Conservation (phyloP, 2,329 filamentous ascomycete species). For the Clarireedia homoeocarpa region DNA sequence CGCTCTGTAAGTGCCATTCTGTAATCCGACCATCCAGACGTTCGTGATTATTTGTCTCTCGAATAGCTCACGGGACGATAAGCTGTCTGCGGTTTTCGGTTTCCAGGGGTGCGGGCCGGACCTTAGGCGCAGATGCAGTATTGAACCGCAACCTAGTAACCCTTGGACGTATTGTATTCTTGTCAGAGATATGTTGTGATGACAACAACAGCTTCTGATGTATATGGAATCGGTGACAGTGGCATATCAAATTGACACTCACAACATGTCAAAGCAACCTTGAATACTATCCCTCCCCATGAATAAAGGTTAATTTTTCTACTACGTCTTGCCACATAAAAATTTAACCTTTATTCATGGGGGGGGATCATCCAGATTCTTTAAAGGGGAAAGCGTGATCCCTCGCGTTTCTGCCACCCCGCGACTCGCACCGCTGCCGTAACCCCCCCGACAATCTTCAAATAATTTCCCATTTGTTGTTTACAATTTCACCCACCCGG, state of each 20-base stretch:
- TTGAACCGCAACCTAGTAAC: not conserved
- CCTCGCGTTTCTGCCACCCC: slow-evolving; percentile 9
- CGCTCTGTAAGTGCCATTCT: slow-evolving; percentile 39
- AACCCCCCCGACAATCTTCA: not conserved
- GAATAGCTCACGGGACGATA: not conserved
- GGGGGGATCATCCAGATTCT: not conserved
- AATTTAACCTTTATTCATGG: too few species aligned
- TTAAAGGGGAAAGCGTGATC: slow-evolving; percentile 7
- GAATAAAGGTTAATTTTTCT: too few species aligned
- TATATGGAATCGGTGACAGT: not conserved
- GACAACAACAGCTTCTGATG: not conserved
- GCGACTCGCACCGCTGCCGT: slow-evolving; percentile 9
- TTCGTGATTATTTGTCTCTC: not conserved
- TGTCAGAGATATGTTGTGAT: not conserved
- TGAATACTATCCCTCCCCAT: too few species aligned
- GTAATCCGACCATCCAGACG: not conserved
- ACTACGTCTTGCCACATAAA: too few species aligned
- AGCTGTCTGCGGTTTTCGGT: not conserved
- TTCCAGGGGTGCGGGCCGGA: not conserved
- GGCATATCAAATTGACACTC: not conserved
- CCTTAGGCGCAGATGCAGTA: not conserved
- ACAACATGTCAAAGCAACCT: not conserved
- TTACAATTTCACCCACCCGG: not conserved
- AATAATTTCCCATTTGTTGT: not conserved
- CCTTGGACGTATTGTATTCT: not conserved